These are phyloP conservation scores for Esteya vermicola DNA, from an alignment of 2,329 filamentous ascomycete genomes.

Conservation along the genomic window DNA sequence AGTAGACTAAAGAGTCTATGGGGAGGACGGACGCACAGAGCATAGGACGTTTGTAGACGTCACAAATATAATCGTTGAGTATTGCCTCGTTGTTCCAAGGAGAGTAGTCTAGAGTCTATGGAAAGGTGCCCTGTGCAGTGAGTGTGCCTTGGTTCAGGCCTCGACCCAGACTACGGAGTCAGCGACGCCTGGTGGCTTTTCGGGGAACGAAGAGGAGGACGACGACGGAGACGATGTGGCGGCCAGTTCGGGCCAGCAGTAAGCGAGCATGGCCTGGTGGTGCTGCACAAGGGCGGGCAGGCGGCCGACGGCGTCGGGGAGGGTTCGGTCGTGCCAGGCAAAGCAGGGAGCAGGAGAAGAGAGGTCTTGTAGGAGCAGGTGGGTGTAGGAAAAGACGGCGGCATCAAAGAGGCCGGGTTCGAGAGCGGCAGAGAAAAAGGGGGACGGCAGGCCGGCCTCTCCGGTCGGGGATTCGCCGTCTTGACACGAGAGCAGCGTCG, in stretches of 20 bases:
- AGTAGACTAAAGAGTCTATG: too few relatives aligned
- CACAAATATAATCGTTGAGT: too few relatives aligned
- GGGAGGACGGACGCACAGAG: too few relatives aligned
- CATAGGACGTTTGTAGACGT: too few relatives aligned
- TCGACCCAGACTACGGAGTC: constrained; percentile 6
- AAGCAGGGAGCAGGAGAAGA: constrained; percentile 18
- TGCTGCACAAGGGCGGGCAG: constrained; percentile 53
- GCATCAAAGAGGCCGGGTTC: constrained; percentile 71
- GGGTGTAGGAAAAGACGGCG: constrained; percentile 76
- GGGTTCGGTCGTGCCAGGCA: constrained; percentile 47
- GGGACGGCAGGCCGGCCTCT: too few relatives aligned
- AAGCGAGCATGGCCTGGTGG: constrained; percentile 27
- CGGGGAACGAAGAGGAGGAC: background rate
- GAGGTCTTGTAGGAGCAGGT: constrained; percentile 52
- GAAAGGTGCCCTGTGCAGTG: too few relatives aligned
- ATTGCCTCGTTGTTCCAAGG: too few relatives aligned
- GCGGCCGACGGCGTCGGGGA: constrained; percentile 41
- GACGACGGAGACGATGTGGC: background rate
- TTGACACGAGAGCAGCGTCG: constrained; percentile 19
- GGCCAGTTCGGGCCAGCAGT: constrained; percentile 12
- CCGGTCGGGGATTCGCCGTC: too few relatives aligned
- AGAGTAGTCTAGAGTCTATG: too few relatives aligned
- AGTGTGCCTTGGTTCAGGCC: constrained; percentile 3
- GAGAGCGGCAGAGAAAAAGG: constrained; percentile 42
- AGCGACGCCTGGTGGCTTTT: background rate